phyloP scores from a whole-genome alignment of 495 filamentous ascomycete genomes.

The Neurospora terricola region DNA sequence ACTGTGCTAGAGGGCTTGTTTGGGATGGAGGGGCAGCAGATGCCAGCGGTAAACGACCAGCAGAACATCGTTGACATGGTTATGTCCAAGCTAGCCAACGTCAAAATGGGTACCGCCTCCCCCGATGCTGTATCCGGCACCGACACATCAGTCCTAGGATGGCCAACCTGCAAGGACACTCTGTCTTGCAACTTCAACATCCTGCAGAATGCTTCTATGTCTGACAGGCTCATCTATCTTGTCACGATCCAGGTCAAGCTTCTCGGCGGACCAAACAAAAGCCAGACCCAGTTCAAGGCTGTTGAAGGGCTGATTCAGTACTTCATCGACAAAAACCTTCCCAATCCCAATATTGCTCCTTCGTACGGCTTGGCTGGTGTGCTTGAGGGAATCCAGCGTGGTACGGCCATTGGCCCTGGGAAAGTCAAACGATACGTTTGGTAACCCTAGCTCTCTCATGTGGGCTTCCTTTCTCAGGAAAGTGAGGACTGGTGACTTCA shows the following conservation, averaged over 20 bases:
- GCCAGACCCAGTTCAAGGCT: background rate
- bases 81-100: background rate
- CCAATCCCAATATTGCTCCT: background rate
- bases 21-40: background rate
- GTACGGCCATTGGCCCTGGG: background rate
- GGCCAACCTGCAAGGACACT: background rate
- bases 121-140: background rate
- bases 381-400: slow-evolving; percentile 1
- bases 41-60: background rate
- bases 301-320: background rate
- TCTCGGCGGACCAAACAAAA: background rate
- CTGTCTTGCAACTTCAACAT: background rate
- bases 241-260: background rate
- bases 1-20: background rate
- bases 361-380: background rate
- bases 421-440: background rate
- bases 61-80: background rate
- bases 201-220: background rate
- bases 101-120: background rate
- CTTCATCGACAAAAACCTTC: slow-evolving; percentile 1
- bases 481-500: background rate
- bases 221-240: background rate
- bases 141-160: background rate
- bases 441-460: background rate
- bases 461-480: background rate